Evolutionary conservation across 129 eudicot species (phyloP), one percentile per base, ranked within the genome.

Genomic region (Scalesia atractyloides): DNA sequence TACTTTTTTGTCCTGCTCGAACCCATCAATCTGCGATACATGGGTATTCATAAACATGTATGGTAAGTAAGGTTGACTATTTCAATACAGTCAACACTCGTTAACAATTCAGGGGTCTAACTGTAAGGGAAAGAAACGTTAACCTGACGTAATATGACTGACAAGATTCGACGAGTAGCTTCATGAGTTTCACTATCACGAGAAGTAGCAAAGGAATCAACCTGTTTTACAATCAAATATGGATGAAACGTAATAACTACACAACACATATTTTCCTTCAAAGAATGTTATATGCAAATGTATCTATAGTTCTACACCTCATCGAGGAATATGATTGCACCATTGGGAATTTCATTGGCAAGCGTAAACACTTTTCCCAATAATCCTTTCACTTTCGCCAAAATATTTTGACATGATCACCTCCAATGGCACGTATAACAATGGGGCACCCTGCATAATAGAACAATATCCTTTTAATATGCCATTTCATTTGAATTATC

Each of bases 181-280:
- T 95, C 99, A 80, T 95, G 99, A 46, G 87, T 95, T 80, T 95
- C 99, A 68, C 81, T 87, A 76, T 95, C 99, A 77, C 99, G 96
- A 64, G 97, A 79, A 69, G 86, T 81, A 73, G 99, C 99, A 63
- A 95, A 81, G 70, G 99, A 95, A 83, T 95, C 99, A 57, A 95
- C 96, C 99, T 95, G 86, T 54, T 64, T 30, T 46, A 37, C 16
- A 59, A 37, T 69, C 72, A 79, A 46, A 17, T 39, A 57, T 22
- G 57, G 68, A 19, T 47, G 9, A 71, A 16, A 75, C 10, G n/a
- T n/a, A n/a, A n/a, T n/a, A n/a, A n/a, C n/a, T n/a, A 74, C 62
- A 22, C 7, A 10, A 46, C 5, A 50, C 49, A 73, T 22, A 22
- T 53, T 33, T 41, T 60, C 19, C 44, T 60, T 60, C 41, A 41